These are phyloP conservation scores for Saccharomycopsis lassenensis DNA, from an alignment of 805 yeast genomes.

Conservation along the genomic window DNA sequence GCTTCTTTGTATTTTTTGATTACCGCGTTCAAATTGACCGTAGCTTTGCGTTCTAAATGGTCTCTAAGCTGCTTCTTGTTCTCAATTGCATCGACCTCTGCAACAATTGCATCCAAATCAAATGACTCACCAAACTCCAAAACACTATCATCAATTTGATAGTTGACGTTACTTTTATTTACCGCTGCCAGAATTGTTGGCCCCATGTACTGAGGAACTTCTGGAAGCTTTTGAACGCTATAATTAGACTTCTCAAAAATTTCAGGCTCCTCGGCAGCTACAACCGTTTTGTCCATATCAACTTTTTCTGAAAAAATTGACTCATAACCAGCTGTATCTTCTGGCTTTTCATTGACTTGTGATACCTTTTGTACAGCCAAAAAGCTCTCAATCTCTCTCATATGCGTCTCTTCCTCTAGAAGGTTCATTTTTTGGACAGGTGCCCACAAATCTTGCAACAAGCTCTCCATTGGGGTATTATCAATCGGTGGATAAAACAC, in stretches of 20 bases:
- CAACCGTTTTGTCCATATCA: too few species aligned
- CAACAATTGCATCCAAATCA: background rate
- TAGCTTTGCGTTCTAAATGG: conserved; percentile 6
- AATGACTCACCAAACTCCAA: conserved; percentile 14
- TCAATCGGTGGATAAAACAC: too few species aligned
- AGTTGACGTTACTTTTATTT: background rate
- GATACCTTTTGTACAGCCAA: too few species aligned
- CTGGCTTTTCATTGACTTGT: too few species aligned
- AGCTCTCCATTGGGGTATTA: too few species aligned
- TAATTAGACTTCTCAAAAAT: conserved; percentile 2
- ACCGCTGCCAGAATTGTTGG: background rate
- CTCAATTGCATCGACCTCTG: background rate
- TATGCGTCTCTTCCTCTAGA: too few species aligned
- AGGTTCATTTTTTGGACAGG: too few species aligned
- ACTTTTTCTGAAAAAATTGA: background rate
- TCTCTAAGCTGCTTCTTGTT: conserved; percentile 1
- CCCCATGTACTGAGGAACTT: background rate
- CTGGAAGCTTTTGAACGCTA: background rate
- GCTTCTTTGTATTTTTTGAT: background rate
- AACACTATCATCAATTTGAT: conserved; percentile 13
- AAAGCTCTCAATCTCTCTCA: too few species aligned
- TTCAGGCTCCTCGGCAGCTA: background rate
- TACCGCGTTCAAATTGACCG: conserved; percentile 2
- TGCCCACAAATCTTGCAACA: too few species aligned
- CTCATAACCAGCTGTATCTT: conserved; percentile 3